phyloP scores from a whole-genome alignment of 495 filamentous ascomycete genomes.

The Mytilinidion resinicola region DNA sequence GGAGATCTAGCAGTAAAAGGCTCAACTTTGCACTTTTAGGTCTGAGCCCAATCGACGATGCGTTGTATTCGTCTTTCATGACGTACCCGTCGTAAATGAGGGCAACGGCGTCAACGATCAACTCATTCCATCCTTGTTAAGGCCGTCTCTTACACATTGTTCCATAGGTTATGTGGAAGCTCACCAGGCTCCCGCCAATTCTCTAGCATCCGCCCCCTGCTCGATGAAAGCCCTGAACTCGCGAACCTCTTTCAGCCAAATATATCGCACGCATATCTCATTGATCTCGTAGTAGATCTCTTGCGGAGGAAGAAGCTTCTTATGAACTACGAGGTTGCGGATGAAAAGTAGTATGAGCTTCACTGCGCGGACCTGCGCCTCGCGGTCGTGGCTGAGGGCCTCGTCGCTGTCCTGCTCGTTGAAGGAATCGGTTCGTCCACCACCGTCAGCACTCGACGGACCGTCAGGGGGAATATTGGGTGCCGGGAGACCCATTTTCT shows the following conservation, averaged over 20 bases:
- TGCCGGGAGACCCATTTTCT: constrained; percentile 20
- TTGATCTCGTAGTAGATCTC: constrained; percentile 41
- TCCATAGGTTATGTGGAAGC: too few species aligned
- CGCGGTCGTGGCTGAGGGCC: constrained; percentile 9
- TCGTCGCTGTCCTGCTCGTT: not conserved
- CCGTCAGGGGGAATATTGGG: not conserved
- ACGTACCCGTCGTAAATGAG: too few species aligned
- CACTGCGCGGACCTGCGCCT: constrained; percentile 32
- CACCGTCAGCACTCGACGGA: constrained; percentile 3
- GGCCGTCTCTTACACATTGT: too few species aligned
- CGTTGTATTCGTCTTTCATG: too few species aligned
- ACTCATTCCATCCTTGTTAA: too few species aligned
- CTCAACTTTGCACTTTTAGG: too few species aligned
- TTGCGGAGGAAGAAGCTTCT: constrained; percentile 26
- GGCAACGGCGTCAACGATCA: too few species aligned
- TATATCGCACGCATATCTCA: constrained; percentile 38
- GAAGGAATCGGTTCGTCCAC: not conserved
- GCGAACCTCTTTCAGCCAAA: constrained; percentile 34
- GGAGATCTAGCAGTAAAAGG: too few species aligned
- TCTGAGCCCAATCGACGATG: too few species aligned
- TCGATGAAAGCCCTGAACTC: constrained; percentile 22
- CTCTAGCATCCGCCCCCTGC: constrained; percentile 2
- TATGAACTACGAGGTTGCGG: constrained; percentile 31
- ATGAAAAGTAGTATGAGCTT: constrained; percentile 40
- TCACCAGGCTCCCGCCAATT: not conserved